phyloP scores from a whole-genome alignment of 1,284 basidiomycete species.

The Sanguinoderma infundibulare region DNA sequence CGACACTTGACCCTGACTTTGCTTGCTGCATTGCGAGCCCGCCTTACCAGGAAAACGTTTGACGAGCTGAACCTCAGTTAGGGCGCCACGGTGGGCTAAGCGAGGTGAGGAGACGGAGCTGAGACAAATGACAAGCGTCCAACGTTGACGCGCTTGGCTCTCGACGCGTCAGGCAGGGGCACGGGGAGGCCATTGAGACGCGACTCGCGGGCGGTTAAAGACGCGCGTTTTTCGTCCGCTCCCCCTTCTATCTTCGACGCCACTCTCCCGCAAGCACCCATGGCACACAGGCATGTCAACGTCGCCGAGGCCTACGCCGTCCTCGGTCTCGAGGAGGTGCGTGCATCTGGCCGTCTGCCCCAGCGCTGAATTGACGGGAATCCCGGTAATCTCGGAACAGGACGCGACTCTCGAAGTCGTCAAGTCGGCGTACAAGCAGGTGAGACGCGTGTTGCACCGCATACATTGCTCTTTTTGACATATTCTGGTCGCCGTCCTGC shows the following conservation, averaged over 20 bases:
- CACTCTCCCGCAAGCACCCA: slow-evolving; percentile 21
- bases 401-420: slow-evolving; percentile 64
- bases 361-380: background rate
- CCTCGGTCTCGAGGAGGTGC: slow-evolving; percentile 65
- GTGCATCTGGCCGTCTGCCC: slow-evolving; percentile 4
- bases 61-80: background rate
- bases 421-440: slow-evolving; percentile 71
- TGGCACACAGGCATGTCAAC: slow-evolving; percentile 42
- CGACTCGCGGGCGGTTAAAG: slow-evolving; percentile 17
- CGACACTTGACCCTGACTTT: background rate
- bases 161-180: background rate
- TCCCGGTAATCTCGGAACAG: slow-evolving; percentile 37
- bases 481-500: slow-evolving; percentile 7
- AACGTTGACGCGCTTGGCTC: background rate
- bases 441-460: slow-evolving; percentile 27
- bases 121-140: background rate
- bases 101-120: background rate
- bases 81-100: background rate
- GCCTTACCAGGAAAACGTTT: background rate
- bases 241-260: background rate
- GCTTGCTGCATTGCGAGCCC: background rate
- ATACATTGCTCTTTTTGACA: background rate
- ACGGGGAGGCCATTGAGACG: slow-evolving; percentile 14
- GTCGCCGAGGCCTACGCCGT: slow-evolving; percentile 55
- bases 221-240: slow-evolving; percentile 22